Base-by-base conservation (phyloP, 768 basidiomycete genomes). In the Lentinula sp. region DNA sequence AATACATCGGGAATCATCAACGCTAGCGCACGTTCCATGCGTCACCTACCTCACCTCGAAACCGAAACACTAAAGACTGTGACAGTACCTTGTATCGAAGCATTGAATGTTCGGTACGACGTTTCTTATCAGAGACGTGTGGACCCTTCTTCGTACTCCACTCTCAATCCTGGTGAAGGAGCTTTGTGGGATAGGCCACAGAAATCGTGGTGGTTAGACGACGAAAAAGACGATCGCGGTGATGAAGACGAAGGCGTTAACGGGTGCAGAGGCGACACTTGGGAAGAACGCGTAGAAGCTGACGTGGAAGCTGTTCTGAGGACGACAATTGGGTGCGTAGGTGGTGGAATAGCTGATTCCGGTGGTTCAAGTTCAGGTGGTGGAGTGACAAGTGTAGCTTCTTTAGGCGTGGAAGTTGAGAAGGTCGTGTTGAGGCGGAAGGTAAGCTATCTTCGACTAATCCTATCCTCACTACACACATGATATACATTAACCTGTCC, bases 51-150 rank as follows among this genome's bases (percentile, higher is more conserved):
- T 67, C 62, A 76, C 71, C 65, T 50, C 2, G 73, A 66, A 66
- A 84, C 80, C 61, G 94, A 96, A 68, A 80, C 81, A 0, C 74
- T 91, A 51, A 82, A 80, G 62, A 88, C 91, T 9, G 69, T 95
- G 13, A 71, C 79, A 5, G 79, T 98, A 13, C 83, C 87, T 2
- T 84, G 87, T 0, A 74, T 85, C n/a, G 77, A 79, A 5, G 84
- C 91, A 0, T 78, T 97, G 61, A 76, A 75, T 39, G 72, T 81
- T 16, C 74, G 70, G 2, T 85, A 86, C 63, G 75, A 77, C 6
- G 80, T 88, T 9, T 70, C 69, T 1, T 94, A 92, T 64, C 71
- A 74, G 58, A 76, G 81, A 41, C 67, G 78, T 39, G 65, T 76
- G 33, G 68, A 69, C 15, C 64, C 77, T 0, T 77, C 65, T 73